Conservation (phyloP, 2,329 filamentous ascomycete species). For the Phialophora verrucosa region DNA sequence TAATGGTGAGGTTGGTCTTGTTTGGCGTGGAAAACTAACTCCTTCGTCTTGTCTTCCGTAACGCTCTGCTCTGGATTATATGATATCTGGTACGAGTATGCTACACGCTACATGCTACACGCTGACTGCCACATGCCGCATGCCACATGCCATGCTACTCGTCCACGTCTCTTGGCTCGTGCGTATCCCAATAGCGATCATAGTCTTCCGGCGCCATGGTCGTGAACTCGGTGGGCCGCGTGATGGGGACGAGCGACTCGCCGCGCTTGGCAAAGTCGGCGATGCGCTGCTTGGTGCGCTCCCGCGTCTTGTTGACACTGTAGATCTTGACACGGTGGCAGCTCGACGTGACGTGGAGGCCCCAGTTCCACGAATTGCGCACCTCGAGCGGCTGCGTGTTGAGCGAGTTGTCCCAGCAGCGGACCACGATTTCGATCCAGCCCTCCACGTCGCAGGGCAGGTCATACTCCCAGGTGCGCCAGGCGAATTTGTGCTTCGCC, state of each 20-base stretch:
- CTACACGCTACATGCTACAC: background rate
- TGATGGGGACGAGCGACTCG: constrained; percentile 45
- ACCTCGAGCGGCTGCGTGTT: constrained; percentile 66
- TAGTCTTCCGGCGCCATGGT: constrained; percentile 43
- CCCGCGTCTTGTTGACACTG: constrained; percentile 51
- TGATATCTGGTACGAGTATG: too few relatives aligned
- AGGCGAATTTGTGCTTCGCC: constrained; percentile 67
- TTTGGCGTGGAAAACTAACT: too few relatives aligned
- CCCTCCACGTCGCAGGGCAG: constrained; percentile 67
- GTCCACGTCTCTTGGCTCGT: constrained; percentile 42
- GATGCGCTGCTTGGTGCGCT: constrained; percentile 41
- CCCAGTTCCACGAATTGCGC: constrained; percentile 59
- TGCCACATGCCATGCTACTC: constrained; percentile 8
- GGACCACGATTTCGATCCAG: constrained; percentile 64
- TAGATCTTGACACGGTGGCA: constrained; percentile 49
- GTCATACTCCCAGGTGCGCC: constrained; percentile 68
- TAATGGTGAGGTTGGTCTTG: too few relatives aligned
- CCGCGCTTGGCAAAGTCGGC: constrained; percentile 43
- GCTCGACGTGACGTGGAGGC: constrained; percentile 48
- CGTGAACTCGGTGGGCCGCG: constrained; percentile 43
- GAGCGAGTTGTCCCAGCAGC: constrained; percentile 67
- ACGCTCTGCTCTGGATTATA: background rate
- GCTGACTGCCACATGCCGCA: too few relatives aligned
- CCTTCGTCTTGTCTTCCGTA: too few relatives aligned
- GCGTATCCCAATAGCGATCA: constrained; percentile 42